Conservation (phyloP, 331 rosid species). For the Ulmus americana region DNA sequence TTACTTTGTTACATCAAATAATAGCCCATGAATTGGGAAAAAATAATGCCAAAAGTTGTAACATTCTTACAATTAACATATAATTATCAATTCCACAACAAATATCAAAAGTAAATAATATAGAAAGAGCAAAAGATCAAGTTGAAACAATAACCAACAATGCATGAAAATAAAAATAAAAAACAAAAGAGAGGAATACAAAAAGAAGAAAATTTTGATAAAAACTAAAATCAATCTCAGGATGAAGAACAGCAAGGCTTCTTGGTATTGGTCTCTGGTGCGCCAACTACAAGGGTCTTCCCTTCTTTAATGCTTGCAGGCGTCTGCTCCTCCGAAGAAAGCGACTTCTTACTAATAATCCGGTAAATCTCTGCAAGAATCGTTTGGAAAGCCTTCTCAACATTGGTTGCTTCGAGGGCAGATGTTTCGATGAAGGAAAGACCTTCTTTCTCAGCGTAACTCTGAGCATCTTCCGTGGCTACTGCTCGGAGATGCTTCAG, state of each 20-base stretch:
- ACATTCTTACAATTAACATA: slow-evolving; percentile 1
- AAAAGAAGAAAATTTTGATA: not conserved
- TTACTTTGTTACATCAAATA: not conserved
- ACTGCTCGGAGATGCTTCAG: slow-evolving; percentile 81
- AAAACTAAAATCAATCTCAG: slow-evolving; percentile 26
- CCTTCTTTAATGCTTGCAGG: slow-evolving; percentile 54
- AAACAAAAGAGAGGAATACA: not conserved
- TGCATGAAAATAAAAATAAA: not conserved
- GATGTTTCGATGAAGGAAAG: slow-evolving; percentile 88
- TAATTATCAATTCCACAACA: slow-evolving; percentile 15
- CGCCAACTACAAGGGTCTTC: slow-evolving; percentile 53
- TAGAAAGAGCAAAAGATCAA: slow-evolving; percentile 5
- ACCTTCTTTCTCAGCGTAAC: slow-evolving; percentile 75
- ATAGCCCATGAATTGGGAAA: not conserved
- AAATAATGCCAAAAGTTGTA: not conserved
- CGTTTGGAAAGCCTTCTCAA: slow-evolving; percentile 82
- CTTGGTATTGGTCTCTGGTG: slow-evolving; percentile 42
- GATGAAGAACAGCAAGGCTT: slow-evolving; percentile 71
- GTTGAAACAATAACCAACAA: slow-evolving; percentile 13
- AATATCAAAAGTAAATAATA: not conserved
- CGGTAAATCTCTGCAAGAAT: slow-evolving; percentile 71
- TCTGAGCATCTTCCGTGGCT: slow-evolving; percentile 83
- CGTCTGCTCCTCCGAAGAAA: slow-evolving; percentile 47
- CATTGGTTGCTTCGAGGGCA: slow-evolving; percentile 79
- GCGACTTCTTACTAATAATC: slow-evolving; percentile 73